Base-by-base conservation (phyloP, 192 early-diverging fungal genomes). In the Obelidium mucronatum region DNA sequence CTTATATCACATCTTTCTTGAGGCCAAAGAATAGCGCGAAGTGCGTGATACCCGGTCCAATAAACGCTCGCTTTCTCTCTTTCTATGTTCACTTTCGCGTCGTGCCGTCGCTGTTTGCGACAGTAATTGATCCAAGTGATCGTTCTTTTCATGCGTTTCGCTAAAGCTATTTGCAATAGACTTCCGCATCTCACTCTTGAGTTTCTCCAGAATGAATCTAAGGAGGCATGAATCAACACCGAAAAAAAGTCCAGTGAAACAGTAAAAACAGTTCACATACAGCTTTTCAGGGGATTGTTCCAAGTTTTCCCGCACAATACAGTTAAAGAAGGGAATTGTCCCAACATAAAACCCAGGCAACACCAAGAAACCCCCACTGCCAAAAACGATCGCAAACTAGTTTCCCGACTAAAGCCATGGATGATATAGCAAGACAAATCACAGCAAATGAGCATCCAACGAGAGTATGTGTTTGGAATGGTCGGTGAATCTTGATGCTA, bases 281-380 rank as follows among this genome's bases (percentile, higher is more conserved):
- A 73, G 28, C 30, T 73, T 73, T 60, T 73, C 71, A 1, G 71
- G 71, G 3, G 54, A 60, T 8, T 62, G n/a, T 28, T 73, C 40
- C 22, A 73, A 34, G 4, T 60, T 73, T 0, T 73, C 36, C 22
- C 53, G 19, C 19, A 73, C 39, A 26, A 73, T 19, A 28, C 61
- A 73, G 34, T 61, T 61, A 26, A 42, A 73, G 26, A 73, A 60
- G 19, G 71, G 71, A 24, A 33, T 3, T 60, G 33, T 28, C 2
- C 22, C 28, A 40, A 34, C 2, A 44, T 28, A 60, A 22, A 73
- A 26, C 24, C 34, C 11, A 15, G 30, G 2, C 56, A 60, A 24
- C 54, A 31, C 24, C 55, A 26, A 73, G 55, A 31, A 73, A 24
- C 8, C 58, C 71, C 55, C 19, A 28, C 35, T 24, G 55, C 19